Base-by-base conservation (phyloP, 495 filamentous ascomycete species). In the Astrothelium subdiscretum region DNA sequence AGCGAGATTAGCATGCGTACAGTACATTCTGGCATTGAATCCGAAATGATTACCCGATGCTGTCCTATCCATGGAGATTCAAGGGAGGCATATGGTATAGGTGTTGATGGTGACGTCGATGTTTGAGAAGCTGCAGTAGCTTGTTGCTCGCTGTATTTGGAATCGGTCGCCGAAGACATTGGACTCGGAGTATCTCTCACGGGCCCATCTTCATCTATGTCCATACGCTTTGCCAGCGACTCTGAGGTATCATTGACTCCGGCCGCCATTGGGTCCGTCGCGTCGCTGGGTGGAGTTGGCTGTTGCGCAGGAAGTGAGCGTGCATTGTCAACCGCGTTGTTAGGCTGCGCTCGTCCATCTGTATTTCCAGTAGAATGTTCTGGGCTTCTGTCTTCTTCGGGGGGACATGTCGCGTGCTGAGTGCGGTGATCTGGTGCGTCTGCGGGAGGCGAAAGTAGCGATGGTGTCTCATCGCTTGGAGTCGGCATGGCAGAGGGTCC, bases 321-420 rank as follows among this genome's bases (percentile, higher is more conserved):
- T 35, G 38, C 63, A 57, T 63, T 57, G 29, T 62, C 63, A 1
- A 57, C 40, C 2, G 57, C 13, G 31, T n/a, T 24, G 1, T 43
- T 26, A 6, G 15, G 18, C n/a, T 31, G 31, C 22, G 20, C 26
- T 20, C 31, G 26, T 29, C 57, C 59, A 31, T 57, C 31, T 26
- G 24, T 59, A 22, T 32, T 8, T 62, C 40, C 35, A 48, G 48
- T 2, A 27, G 62, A 57, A n/a, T 61, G 62, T 27, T 64, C 51
- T 11, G 43, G 26, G 20, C 65, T 61, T 38, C 73, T 67, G 57
- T 65, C 58, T 35, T 74, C 72, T 44, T 86, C 83, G 26, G 83
- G 82, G 32, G 83, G 83, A 74, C 83, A 86, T 63, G 80, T 77
- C 48, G 78, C 73, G 70, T 80, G 83, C 63, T 72, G 71, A 60